These are phyloP conservation scores for Saprolegnia diclina DNA, from an alignment of 352 stramenopile genomes.

Conservation along the genomic window DNA sequence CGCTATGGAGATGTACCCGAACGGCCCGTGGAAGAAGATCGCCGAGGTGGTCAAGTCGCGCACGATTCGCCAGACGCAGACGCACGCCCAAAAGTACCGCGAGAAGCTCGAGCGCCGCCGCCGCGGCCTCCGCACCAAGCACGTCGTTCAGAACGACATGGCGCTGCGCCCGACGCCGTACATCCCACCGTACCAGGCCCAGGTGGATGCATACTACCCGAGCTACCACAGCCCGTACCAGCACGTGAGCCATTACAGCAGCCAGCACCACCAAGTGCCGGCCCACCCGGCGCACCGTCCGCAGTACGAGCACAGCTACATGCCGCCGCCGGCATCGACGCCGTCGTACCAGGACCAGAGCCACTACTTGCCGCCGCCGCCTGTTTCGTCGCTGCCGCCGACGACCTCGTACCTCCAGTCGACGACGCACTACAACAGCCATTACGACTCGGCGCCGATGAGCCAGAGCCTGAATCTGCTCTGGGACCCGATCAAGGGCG, in stretches of 20 bases:
- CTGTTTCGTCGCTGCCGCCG: not conserved
- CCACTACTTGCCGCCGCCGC: not conserved
- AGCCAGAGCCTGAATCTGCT: not conserved
- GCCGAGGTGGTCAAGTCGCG: slow-evolving; percentile 24
- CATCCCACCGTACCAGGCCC: slow-evolving; percentile 12
- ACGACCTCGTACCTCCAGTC: not conserved
- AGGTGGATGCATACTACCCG: slow-evolving; percentile 12
- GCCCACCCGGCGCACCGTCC: not conserved
- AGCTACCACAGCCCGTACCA: slow-evolving; percentile 8
- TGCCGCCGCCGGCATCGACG: not conserved
- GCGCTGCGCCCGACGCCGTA: slow-evolving; percentile 12
- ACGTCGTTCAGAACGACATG: slow-evolving; percentile 13
- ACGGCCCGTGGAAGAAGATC: slow-evolving; percentile 27
- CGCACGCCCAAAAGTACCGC: slow-evolving; percentile 27
- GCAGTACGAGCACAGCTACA: not conserved
- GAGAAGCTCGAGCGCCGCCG: slow-evolving; percentile 25
- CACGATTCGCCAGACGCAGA: slow-evolving; percentile 28
- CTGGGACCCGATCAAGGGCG: slow-evolving; percentile 2
- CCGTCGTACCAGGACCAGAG: not conserved
- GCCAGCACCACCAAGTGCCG: not conserved
- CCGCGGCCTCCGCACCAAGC: slow-evolving; percentile 18
- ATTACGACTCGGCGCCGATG: not conserved
- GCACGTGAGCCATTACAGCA: not conserved
- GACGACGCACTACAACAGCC: not conserved
- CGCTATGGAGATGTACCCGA: slow-evolving; percentile 24